Conservation (phyloP, 768 basidiomycete species). For the Leccinum subgranulosum region DNA sequence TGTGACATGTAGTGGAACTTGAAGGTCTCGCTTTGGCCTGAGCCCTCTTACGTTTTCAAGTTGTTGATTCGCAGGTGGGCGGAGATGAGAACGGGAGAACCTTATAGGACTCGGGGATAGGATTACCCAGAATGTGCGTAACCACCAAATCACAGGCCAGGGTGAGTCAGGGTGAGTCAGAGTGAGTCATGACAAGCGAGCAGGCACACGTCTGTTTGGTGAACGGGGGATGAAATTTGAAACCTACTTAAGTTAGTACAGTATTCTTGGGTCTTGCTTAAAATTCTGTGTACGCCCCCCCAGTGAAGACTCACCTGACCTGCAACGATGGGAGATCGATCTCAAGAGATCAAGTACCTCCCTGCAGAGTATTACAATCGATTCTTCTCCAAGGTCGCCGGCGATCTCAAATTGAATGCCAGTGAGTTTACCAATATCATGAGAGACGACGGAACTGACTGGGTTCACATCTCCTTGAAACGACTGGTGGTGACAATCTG, state of each 20-base stretch:
- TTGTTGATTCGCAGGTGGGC: background rate
- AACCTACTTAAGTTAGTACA: background rate
- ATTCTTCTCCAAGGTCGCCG: slow-evolving; percentile 57
- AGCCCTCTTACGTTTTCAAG: too few species aligned
- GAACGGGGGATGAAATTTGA: too few species aligned
- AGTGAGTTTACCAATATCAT: slow-evolving; percentile 37
- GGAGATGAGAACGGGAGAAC: background rate
- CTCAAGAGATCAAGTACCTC: slow-evolving; percentile 15
- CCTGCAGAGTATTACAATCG: slow-evolving; percentile 49
- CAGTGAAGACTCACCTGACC: background rate
- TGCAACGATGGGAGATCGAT: background rate
- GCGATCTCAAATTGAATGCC: slow-evolving; percentile 53
- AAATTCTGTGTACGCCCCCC: too few species aligned
- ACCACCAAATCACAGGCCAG: background rate
- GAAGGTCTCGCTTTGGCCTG: too few species aligned
- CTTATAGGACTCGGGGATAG: background rate
- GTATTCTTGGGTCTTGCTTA: too few species aligned
- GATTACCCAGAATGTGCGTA: background rate
- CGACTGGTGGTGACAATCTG: background rate
- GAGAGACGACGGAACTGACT: background rate
- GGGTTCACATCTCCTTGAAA: background rate
- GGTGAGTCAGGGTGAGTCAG: too few species aligned
- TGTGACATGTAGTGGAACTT: too few species aligned
- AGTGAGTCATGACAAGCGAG: background rate
- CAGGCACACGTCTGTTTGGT: background rate